A percentile compares a stretch with the other conserved stretches of the same genome.
These are phyloP conservation scores for Sambucus nigra DNA, from an alignment of 129 eudicot species.

Conservation along the genomic window DNA sequence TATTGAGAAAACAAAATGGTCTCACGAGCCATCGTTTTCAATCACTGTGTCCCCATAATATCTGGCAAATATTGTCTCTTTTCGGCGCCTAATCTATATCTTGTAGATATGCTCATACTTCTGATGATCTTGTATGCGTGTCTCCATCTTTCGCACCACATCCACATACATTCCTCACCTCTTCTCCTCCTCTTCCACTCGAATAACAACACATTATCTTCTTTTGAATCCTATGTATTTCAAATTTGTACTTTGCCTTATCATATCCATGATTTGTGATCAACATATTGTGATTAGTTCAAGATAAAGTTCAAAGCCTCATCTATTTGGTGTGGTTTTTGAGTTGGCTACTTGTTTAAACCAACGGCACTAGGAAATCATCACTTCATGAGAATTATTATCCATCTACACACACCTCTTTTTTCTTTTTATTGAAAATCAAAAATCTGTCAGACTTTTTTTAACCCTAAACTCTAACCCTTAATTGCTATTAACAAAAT, in stretches of 20 bases:
- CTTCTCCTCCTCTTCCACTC: neutral
- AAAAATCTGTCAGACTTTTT: neutral
- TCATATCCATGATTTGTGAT: neutral
- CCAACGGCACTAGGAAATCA: conserved; percentile 14
- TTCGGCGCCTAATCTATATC: neutral
- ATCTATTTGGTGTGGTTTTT: conserved; percentile 10
- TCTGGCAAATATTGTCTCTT: conserved; percentile 11
- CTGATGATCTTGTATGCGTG: too few relatives aligned
- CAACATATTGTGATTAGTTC: neutral
- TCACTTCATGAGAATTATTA: neutral
- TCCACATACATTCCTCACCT: too few relatives aligned
- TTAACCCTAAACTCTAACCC: neutral
- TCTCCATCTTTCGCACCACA: too few relatives aligned
- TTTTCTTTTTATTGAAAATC: neutral
- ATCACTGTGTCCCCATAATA: conserved; percentile 1
- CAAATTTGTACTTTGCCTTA: conserved; percentile 1
- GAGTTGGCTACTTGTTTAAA: conserved; percentile 17
- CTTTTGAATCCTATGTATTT: neutral
- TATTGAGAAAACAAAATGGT: conserved; percentile 12
- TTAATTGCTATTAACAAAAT: too few relatives aligned
- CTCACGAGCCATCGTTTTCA: conserved; percentile 16
- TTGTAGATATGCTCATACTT: neutral
- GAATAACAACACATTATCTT: neutral
- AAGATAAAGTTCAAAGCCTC: neutral
- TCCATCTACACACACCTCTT: neutral